A percentile compares a stretch with the other conserved stretches of the same genome.
Conservation (phyloP, 2,329 filamentous ascomycete genomes). For the Monosporascus sp. region DNA sequence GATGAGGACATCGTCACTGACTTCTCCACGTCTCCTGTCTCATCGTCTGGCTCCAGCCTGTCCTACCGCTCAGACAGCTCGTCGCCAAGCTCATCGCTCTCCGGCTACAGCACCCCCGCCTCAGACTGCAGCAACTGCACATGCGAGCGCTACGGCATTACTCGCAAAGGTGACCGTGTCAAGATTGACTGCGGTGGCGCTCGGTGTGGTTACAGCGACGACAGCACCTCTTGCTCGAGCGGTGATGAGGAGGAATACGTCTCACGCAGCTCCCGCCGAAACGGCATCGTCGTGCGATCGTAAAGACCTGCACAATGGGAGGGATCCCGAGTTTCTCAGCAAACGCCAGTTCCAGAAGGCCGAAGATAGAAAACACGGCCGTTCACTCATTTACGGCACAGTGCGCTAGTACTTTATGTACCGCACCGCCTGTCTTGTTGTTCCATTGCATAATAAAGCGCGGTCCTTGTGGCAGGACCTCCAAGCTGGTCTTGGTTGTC, state of each 20-base stretch:
- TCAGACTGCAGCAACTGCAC: slow-evolving; percentile 78
- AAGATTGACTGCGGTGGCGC: slow-evolving; percentile 92
- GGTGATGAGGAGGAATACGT: slow-evolving; percentile 58
- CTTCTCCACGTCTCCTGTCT: slow-evolving; percentile 56
- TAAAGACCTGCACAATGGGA: slow-evolving; percentile 22
- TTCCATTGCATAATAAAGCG: slow-evolving; percentile 31
- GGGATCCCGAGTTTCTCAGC: slow-evolving; percentile 14
- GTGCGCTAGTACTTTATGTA: slow-evolving; percentile 14
- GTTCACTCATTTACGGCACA: slow-evolving; percentile 29
- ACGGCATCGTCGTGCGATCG: slow-evolving; percentile 56
- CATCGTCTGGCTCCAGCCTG: slow-evolving; percentile 64
- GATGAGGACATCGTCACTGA: slow-evolving; percentile 53
- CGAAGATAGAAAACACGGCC: slow-evolving; percentile 19
- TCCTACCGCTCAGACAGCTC: slow-evolving; percentile 69
- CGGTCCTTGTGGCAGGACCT: slow-evolving; percentile 16
- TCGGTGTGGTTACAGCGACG: slow-evolving; percentile 77
- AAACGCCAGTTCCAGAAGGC: slow-evolving; percentile 23
- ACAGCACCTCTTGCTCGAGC: slow-evolving; percentile 65
- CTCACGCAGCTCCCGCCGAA: slow-evolving; percentile 52
- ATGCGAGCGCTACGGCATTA: slow-evolving; percentile 96
- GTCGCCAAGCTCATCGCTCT: slow-evolving; percentile 66
- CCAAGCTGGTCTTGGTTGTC: slow-evolving; percentile 42
- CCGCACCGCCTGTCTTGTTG: slow-evolving; percentile 26
- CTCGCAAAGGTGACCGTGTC: slow-evolving; percentile 85
- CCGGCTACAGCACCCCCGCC: slow-evolving; percentile 73